phyloP scores from a whole-genome alignment of 1,139 yeast genomes.

The Candida sp. region DNA sequence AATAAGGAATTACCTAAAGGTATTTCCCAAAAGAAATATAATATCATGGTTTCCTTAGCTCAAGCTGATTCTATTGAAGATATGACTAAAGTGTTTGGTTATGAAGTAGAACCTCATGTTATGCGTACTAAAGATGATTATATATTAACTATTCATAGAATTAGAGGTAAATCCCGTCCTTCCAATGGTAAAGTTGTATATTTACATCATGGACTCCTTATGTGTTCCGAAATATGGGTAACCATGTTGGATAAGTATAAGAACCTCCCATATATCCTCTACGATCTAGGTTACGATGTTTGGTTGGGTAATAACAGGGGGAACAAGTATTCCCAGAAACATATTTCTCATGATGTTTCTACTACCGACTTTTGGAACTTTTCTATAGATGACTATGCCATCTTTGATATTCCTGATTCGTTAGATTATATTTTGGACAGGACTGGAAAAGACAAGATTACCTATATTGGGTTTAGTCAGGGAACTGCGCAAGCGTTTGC shows the following conservation, averaged over 20 bases:
- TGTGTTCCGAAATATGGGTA: conserved; percentile 91
- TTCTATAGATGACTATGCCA: conserved; percentile 45
- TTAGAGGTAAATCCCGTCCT: conserved; percentile 11
- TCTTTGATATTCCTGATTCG: conserved; percentile 44
- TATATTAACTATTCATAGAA: conserved; percentile 33
- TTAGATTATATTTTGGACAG: conserved; percentile 32
- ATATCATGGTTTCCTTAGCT: conserved; percentile 28
- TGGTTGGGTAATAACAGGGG: conserved; percentile 93
- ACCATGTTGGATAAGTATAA: conserved; percentile 59
- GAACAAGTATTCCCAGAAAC: conserved; percentile 71
- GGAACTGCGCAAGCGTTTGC: conserved; percentile 94
- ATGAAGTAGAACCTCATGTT: conserved; percentile 34
- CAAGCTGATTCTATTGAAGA: conserved; percentile 30
- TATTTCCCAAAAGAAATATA: conserved; percentile 19
- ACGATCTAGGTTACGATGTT: conserved; percentile 84
- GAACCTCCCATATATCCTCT: conserved; percentile 73
- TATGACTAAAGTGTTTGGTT: conserved; percentile 38
- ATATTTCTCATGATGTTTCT: conserved; percentile 34
- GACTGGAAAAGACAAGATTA: conserved; percentile 34
- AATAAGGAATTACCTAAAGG: conserved; percentile 8
- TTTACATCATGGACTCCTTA: conserved; percentile 86
- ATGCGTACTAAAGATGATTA: conserved; percentile 39
- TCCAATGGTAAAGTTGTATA: conserved; percentile 56
- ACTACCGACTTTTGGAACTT: conserved; percentile 42
- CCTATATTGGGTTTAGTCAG: conserved; percentile 84